Evolutionary conservation across 139 green algal genomes (phyloP).

Genomic region (Chlorella vulgaris): DNA sequence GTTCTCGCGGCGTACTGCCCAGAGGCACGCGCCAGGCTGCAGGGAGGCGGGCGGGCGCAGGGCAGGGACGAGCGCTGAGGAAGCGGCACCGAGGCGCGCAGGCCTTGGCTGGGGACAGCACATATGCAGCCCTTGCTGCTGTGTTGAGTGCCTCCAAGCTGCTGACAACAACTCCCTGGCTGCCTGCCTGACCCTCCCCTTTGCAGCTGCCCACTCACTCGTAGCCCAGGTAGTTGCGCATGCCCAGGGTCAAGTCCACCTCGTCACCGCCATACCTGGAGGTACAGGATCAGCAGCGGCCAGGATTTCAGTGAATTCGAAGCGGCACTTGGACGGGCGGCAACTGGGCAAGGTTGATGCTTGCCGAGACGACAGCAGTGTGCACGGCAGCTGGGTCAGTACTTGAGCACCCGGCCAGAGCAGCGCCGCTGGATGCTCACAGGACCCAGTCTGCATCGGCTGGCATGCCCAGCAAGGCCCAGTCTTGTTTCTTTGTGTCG

Average conservation of each 20-base stretch:
- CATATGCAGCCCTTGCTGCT: too few relatives aligned
- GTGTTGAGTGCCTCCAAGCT: too few relatives aligned
- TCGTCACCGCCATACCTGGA: conserved; percentile 44
- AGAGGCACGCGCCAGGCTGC: conserved; percentile 42
- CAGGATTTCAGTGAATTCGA: background rate
- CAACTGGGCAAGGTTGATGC: too few relatives aligned
- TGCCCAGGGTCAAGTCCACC: conserved; percentile 48
- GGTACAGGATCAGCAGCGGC: background rate
- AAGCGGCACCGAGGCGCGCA: too few relatives aligned
- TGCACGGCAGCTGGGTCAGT: too few relatives aligned
- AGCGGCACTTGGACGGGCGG: too few relatives aligned
- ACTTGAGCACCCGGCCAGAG: background rate
- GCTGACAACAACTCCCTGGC: too few relatives aligned
- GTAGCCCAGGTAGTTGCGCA: conserved; percentile 61
- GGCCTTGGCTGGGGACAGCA: too few relatives aligned
- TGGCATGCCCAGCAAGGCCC: conserved; percentile 51
- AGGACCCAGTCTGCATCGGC: conserved; percentile 57
- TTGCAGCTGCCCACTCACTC: background rate
- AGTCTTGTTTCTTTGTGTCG: conserved; percentile 19
- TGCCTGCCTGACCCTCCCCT: background rate
- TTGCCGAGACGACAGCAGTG: too few relatives aligned
- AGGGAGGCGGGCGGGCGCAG: too few relatives aligned
- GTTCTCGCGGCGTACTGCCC: conserved; percentile 54
- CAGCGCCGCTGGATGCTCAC: conserved; percentile 27
- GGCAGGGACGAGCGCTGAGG: too few relatives aligned